Evolutionary conservation across 2,329 filamentous ascomycete genomes (phyloP).

Genomic region (Amphichorda felina): DNA sequence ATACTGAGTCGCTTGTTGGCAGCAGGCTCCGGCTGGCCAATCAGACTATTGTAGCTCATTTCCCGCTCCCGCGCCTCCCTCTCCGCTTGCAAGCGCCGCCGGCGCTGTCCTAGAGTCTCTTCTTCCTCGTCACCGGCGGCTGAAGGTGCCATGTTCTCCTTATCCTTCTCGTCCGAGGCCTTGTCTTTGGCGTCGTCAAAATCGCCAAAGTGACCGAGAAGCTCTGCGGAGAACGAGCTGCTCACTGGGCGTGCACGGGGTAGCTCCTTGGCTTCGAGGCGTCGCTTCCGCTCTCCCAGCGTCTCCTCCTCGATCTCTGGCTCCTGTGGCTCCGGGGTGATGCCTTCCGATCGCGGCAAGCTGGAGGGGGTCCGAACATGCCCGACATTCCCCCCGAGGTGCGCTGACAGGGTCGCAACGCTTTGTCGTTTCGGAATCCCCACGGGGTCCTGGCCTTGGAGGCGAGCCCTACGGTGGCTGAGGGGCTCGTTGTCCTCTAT

Average conservation of each 20-base stretch:
- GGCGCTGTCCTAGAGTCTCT: conserved; percentile 69
- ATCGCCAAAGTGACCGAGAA: conserved; percentile 52
- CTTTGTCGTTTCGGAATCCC: conserved; percentile 28
- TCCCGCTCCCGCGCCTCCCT: conserved; percentile 50
- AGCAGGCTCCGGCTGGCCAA: conserved; percentile 7
- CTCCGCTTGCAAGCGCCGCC: conserved; percentile 60
- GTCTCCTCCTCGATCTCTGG: conserved; percentile 53
- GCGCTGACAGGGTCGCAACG: conserved; percentile 27
- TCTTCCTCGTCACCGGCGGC: conserved; percentile 33
- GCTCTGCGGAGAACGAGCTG: conserved; percentile 54
- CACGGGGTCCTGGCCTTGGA: conserved; percentile 50
- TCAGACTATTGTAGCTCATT: conserved; percentile 26
- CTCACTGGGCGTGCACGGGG: conserved; percentile 48
- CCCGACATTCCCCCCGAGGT: conserved; percentile 4
- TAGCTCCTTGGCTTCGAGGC: conserved; percentile 48
- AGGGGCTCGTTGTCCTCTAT: conserved; percentile 89
- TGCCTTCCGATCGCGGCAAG: conserved; percentile 2
- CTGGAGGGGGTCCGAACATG: conserved; percentile 1
- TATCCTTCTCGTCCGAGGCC: conserved; percentile 17
- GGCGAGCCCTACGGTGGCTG: conserved; percentile 60
- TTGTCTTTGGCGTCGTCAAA: conserved; percentile 14
- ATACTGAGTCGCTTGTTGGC: conserved; percentile 33
- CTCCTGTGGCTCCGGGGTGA: conserved; percentile 32
- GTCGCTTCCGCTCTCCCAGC: conserved; percentile 50
- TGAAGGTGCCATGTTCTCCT: conserved; percentile 17